Percentiles rank a stretch among this genome's conserved stretches.
These are phyloP conservation scores for Colletotrichum destructivum DNA, from an alignment of 2,329 filamentous ascomycete genomes.

Conservation along the genomic window DNA sequence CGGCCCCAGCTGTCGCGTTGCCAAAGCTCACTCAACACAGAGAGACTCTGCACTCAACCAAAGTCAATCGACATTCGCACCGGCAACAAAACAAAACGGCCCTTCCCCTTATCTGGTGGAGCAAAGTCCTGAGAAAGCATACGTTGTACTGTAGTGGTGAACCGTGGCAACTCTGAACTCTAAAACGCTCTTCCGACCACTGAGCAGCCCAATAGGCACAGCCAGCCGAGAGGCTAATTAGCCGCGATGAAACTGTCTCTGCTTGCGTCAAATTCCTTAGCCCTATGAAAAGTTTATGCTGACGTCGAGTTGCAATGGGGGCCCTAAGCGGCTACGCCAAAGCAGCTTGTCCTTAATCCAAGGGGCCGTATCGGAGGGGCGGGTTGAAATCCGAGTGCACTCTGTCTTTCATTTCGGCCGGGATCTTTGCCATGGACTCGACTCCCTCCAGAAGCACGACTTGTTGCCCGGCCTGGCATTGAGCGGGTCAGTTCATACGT, in stretches of 20 bases:
- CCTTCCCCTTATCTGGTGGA: too few relatives aligned
- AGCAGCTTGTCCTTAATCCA: slow-evolving; percentile 18
- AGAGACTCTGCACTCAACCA: too few relatives aligned
- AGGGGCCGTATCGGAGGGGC: slow-evolving; percentile 24
- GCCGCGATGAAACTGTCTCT: not conserved
- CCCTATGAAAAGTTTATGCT: not conserved
- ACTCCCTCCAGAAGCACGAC: slow-evolving; percentile 33
- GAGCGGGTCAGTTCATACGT: too few relatives aligned
- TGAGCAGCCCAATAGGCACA: not conserved
- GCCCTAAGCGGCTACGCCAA: too few relatives aligned
- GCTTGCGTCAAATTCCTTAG: not conserved
- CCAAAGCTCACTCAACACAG: too few relatives aligned
- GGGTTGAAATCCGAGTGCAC: slow-evolving; percentile 33
- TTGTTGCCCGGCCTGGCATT: slow-evolving; percentile 24
- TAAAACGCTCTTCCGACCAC: not conserved
- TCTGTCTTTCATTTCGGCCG: slow-evolving; percentile 30
- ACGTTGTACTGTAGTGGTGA: not conserved
- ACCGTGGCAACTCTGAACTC: not conserved
- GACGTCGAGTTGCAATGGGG: not conserved
- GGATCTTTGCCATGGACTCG: slow-evolving; percentile 30
- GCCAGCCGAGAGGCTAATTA: not conserved
- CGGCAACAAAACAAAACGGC: too few relatives aligned
- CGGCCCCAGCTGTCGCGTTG: too few relatives aligned
- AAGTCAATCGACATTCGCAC: too few relatives aligned
- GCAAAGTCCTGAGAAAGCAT: not conserved